These are phyloP conservation scores for Auriscalpium microsporum DNA, from an alignment of 768 basidiomycete species.

Conservation along the genomic window DNA sequence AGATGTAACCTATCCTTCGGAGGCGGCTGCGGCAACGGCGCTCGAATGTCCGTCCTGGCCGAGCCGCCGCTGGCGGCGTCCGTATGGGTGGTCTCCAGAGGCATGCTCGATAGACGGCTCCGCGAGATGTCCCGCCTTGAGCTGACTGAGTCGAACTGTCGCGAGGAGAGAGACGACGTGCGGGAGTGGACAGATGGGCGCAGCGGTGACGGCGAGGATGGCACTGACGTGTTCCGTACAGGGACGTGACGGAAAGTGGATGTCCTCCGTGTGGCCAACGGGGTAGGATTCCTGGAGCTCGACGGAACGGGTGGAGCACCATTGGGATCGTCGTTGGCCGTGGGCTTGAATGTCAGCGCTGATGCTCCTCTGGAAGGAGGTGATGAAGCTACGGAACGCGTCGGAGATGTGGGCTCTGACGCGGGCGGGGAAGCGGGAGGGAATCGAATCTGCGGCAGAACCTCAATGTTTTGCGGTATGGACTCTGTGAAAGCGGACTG, in stretches of 20 bases:
- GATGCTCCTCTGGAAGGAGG: neutral
- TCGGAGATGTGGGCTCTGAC: constrained; percentile 1
- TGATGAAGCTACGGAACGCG: neutral
- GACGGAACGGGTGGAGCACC: neutral
- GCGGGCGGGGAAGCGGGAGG: constrained; percentile 4
- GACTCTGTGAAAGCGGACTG: constrained; percentile 3
- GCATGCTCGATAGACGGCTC: constrained; percentile 13
- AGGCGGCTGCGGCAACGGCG: neutral
- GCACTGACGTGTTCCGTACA: constrained; percentile 20
- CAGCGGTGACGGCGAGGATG: constrained; percentile 28
- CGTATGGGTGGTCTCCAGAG: constrained; percentile 4
- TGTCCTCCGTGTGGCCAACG: constrained; percentile 24
- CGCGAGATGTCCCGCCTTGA: constrained; percentile 7
- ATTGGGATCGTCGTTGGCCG: neutral
- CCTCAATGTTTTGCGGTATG: neutral
- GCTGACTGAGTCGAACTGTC: constrained; percentile 4
- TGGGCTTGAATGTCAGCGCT: neutral
- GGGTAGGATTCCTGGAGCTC: neutral
- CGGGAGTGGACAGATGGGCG: constrained; percentile 20
- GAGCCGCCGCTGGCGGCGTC: neutral
- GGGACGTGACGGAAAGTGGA: constrained; percentile 50
- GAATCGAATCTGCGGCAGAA: neutral
- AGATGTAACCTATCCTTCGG: neutral
- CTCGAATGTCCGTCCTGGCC: neutral
- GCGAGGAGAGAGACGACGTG: constrained; percentile 14